Base-by-base conservation (phyloP, 2,329 filamentous ascomycete species). In the Claviceps digitariae region DNA sequence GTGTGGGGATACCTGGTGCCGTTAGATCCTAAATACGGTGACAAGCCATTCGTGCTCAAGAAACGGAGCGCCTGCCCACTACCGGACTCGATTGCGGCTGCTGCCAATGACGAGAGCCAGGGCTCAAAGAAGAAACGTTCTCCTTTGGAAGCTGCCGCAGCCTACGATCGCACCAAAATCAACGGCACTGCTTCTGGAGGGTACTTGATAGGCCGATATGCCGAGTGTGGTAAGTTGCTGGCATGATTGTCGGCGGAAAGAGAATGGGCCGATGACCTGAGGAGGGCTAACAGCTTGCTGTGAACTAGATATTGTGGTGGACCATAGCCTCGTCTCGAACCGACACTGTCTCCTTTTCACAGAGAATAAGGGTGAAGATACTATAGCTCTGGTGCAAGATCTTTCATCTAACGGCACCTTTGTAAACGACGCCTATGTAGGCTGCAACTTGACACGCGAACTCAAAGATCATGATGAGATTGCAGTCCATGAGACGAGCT, bases 1-100 rank as follows among this genome's bases (percentile, higher is more conserved):
- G 89, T 97, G 1, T 98, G 93, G 93, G 94, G 94, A 13, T 98
- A 97, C 63, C 74, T 98, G 5, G 81, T 95, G 52, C 89, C 91
- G 2, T 72, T 95, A 25, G 84, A 91, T 63, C 77, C 79, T 51
- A 80, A 79, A 58, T 82, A 84, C 52, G 84, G 68, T 44, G 82
- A 69, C 71, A 86, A 67, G 69, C 95, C 69, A 47, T 63, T 81
- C 23, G 86, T 94, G 8, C 68, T 98, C 66, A 85, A 80, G 68
- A 88, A 82, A 62, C 79, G 90, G 53, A 78, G 76, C 55, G 76
- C 79, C 38, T 95, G 90, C 64, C 81, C 84, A 0, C 67, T 79
- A 15, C 74, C 83, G 10, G 71, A 76, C 9, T 66, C 71, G 0
- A 65, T 75, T 21, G 65, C 69, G 13, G 55, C 61, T 41, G 62